These are phyloP conservation scores for Hymenoscyphus occultus DNA, from an alignment of 2,329 filamentous ascomycete genomes.

Conservation along the genomic window DNA sequence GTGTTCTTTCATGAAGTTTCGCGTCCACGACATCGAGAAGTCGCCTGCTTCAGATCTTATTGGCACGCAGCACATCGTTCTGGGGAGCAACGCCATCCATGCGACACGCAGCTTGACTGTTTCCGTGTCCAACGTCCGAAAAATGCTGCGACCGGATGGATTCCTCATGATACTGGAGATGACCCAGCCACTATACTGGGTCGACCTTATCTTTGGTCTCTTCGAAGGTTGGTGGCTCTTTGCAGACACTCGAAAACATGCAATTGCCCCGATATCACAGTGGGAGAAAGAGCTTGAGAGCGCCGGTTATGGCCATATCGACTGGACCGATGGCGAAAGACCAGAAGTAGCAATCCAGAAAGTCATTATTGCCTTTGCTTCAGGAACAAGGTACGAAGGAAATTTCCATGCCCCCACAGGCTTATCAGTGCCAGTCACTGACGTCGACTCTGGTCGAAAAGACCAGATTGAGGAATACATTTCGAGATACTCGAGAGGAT, in stretches of 20 bases:
- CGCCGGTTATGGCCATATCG: conserved; percentile 13
- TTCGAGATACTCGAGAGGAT: too few species aligned
- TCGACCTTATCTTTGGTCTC: conserved; percentile 29
- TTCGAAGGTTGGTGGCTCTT: conserved; percentile 31
- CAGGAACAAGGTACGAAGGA: conserved; percentile 6
- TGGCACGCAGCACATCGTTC: conserved; percentile 19
- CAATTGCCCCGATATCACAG: conserved; percentile 7
- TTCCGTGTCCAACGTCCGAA: conserved; percentile 14
- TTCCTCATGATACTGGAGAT: conserved; percentile 24
- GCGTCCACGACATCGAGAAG: conserved; percentile 21
- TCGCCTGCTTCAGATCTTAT: conserved; percentile 12
- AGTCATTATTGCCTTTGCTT: conserved; percentile 18
- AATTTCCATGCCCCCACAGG: too few species aligned
- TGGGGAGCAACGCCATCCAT: conserved; percentile 27
- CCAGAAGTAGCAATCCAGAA: conserved; percentile 11
- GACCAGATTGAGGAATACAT: too few species aligned
- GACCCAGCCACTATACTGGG: conserved; percentile 24
- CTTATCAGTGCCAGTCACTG: too few species aligned
- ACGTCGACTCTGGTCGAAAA: too few species aligned
- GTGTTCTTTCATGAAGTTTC: conserved; percentile 25
- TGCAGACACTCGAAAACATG: conserved; percentile 25
- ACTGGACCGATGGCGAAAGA: conserved; percentile 18
- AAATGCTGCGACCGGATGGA: conserved; percentile 19
- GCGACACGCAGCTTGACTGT: conserved; percentile 17
- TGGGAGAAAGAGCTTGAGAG: conserved; percentile 18